These are phyloP conservation scores for Fomitopsis serialis DNA, from an alignment of 768 basidiomycete species.

Conservation along the genomic window DNA sequence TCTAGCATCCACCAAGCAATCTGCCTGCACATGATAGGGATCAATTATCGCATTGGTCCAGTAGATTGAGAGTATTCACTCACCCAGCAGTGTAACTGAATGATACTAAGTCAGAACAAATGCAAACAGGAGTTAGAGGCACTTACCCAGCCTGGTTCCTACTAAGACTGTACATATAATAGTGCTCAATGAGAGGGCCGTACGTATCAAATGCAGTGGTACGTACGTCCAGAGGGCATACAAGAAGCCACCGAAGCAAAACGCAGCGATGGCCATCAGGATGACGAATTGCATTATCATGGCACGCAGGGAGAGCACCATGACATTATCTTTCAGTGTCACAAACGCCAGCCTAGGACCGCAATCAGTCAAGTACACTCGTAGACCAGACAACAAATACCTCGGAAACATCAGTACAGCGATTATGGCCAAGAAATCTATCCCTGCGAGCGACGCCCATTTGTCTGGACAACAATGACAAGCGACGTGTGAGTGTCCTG, in stretches of 20 bases:
- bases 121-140: neutral
- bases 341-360: constrained; percentile 77
- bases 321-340: constrained; percentile 73
- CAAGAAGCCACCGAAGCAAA: constrained; percentile 89
- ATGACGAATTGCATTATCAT: constrained; percentile 88
- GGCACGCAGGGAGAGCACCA: constrained; percentile 79
- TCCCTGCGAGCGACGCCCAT: constrained; percentile 67
- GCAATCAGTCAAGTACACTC: neutral
- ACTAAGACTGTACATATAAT: constrained; percentile 44
- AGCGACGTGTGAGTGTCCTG: neutral
- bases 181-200: neutral
- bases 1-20: constrained; percentile 97
- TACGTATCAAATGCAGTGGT: neutral
- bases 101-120: neutral
- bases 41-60: neutral
- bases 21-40: constrained; percentile 30
- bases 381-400: constrained; percentile 25
- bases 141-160: constrained; percentile 42
- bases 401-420: constrained; percentile 90
- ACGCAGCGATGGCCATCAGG: constrained; percentile 81
- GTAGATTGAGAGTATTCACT: neutral
- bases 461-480: constrained; percentile 31
- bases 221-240: constrained; percentile 93
- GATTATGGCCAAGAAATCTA: constrained; percentile 83
- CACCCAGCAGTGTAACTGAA: constrained; percentile 32